phyloP scores from a whole-genome alignment of 371 early-diverging fungal genomes.

The Mortierella sp. region DNA sequence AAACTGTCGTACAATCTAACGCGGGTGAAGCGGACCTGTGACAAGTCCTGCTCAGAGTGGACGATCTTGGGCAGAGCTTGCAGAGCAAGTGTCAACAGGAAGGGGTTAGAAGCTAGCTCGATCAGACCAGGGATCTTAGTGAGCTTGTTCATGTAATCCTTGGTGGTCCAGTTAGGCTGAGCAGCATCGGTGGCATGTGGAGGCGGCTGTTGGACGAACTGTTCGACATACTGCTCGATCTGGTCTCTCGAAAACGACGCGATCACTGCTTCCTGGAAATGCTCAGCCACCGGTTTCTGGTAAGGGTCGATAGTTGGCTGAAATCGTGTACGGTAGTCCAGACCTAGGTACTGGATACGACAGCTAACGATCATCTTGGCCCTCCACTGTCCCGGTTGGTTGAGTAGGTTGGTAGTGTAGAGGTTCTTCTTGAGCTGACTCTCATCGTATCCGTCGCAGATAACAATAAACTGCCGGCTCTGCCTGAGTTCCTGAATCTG shows the following conservation, averaged over 20 bases:
- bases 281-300: neutral
- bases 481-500: constrained; percentile 14
- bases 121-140: neutral
- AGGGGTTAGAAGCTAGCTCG: neutral
- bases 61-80: neutral
- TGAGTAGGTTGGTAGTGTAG: constrained; percentile 1
- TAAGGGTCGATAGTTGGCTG: neutral
- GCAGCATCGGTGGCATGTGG: neutral
- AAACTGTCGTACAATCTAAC: neutral
- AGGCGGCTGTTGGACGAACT: neutral
- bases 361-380: constrained; percentile 17
- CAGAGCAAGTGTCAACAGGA: neutral
- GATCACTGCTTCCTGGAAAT: neutral
- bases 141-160: neutral
- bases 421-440: constrained; percentile 10
- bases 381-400: constrained; percentile 1
- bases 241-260: neutral
- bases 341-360: neutral
- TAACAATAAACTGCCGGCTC: constrained; percentile 11
- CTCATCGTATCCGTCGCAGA: constrained; percentile 29
- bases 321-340: neutral
- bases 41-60: neutral
- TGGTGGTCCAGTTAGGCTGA: neutral
- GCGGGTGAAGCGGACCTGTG: neutral
- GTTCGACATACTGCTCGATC: neutral